Evolutionary conservation across 2,329 filamentous ascomycete species (phyloP).

Genomic region (Penicillium verrucosum): DNA sequence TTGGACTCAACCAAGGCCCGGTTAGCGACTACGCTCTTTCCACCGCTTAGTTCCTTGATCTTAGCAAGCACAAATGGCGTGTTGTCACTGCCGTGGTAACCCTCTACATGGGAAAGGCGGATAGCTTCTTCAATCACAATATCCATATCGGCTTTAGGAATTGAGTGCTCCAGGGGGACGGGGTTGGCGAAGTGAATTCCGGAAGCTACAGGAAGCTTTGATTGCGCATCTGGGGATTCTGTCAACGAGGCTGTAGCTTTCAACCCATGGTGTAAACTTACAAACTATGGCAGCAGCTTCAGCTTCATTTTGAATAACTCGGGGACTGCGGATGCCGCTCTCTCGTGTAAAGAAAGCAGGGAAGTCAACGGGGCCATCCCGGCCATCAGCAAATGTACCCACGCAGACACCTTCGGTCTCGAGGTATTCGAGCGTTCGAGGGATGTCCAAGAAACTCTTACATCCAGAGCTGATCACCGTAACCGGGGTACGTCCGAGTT

Average conservation of each 20-base stretch:
- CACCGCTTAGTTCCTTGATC: slow-evolving; percentile 73
- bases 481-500: slow-evolving; percentile 84
- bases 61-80: slow-evolving; percentile 79
- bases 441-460: slow-evolving; percentile 94
- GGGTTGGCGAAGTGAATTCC: slow-evolving; percentile 89
- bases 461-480: slow-evolving; percentile 86
- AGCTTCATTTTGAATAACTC: slow-evolving; percentile 67
- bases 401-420: slow-evolving; percentile 73
- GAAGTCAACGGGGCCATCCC: slow-evolving; percentile 70
- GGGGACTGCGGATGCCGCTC: slow-evolving; percentile 76
- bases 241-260: not conserved
- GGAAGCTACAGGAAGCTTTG: slow-evolving; percentile 66
- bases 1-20: slow-evolving; percentile 66
- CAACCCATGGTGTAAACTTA: slow-evolving; percentile 38
- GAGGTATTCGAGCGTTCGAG: slow-evolving; percentile 77
- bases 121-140: slow-evolving; percentile 66
- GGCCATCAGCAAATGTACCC: slow-evolving; percentile 83
- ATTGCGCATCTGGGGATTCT: slow-evolving; percentile 61
- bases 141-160: slow-evolving; percentile 70
- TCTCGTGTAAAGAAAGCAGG: slow-evolving; percentile 91
- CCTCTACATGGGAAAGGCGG: slow-evolving; percentile 60
- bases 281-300: slow-evolving; percentile 87
- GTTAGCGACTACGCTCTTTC: slow-evolving; percentile 71
- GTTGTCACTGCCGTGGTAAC: slow-evolving; percentile 69
- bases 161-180: slow-evolving; percentile 66